Evolutionary conservation across 1,284 basidiomycete species (phyloP).

Genomic region (Austropuccinia psidii): DNA sequence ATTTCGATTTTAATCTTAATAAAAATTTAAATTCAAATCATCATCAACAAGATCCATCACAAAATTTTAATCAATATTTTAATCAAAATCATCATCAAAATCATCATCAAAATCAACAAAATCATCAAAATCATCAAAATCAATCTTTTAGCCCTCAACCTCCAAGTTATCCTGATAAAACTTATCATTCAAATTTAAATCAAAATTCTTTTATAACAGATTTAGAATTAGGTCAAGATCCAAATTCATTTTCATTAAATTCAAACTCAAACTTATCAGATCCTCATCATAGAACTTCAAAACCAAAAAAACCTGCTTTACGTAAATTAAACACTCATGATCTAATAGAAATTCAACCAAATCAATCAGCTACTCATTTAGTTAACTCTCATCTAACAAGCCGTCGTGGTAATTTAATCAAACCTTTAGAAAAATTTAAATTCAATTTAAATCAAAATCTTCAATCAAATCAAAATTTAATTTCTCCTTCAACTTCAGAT

Average conservation of each 20-base stretch:
- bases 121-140: no score
- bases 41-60: no score
- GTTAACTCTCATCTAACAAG: slow-evolving; percentile 27
- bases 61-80: no score
- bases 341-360: slow-evolving; percentile 20
- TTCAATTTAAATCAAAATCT: no score
- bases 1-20: no score
- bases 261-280: neutral
- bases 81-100: no score
- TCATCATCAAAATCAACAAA: no score
- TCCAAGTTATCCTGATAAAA: slow-evolving; percentile 17
- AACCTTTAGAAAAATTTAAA: neutral
- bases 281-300: slow-evolving; percentile 24
- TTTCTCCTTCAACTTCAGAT: neutral
- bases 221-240: slow-evolving; percentile 13
- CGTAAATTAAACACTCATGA: slow-evolving; percentile 28
- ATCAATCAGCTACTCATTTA: slow-evolving; percentile 8
- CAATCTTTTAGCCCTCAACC: no score
- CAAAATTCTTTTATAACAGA: neutral
- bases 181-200: neutral
- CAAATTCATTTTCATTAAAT: no score
- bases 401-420: slow-evolving; percentile 17
- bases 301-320: slow-evolving; percentile 27
- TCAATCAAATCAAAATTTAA: no score
- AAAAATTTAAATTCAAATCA: no score